Base-by-base conservation (phyloP, 83 land plant species). In the Picea engelmannii region DNA sequence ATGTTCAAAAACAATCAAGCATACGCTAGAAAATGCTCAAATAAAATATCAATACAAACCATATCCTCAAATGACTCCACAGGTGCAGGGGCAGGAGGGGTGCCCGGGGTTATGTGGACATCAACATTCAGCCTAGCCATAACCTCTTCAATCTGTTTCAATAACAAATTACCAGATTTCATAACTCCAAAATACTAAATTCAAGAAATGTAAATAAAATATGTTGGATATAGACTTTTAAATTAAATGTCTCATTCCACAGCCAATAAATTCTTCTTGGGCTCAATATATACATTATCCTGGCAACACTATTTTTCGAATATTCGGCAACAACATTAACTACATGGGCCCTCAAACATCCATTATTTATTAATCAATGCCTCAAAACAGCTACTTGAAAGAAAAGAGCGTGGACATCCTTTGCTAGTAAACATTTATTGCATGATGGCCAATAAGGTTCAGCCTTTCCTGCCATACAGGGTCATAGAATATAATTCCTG, bases 121-220 rank as follows among this genome's bases (percentile, higher is more conserved):
- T 93, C 96, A 59, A 93, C 89, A 83, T 93, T 91, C 49, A 93
- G 86, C 61, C 96, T 85, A 13, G 85, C 89, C n/a, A 93, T 85
- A 58, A 93, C 89, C 74, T 93, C 94, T 69, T 89, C 94, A 83
- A 93, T 91, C 91, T 89, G 84, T 10, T 67, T 21, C 52, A 73
- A 47, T 11, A 10, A 55, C 4, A 47, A 21, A 47, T 40, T 47
- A 47, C 4, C 77, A 73, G 25, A 21, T 35, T 73, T 73, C 27
- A 73, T 24, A 35, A 11, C 27, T 42, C 5, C 21, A 42, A 44
- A 44, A 20, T 5, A 70, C 16, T 13, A 73, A 73, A 73, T 42
- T n/a, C 25, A 73, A 73, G 6, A 73, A 12, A 73, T 10, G 59
- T 13, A 55, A 55, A 52, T 55, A 55, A 55, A 55, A 55, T 13